A percentile compares a stretch with the other conserved stretches of the same genome.
Conservation (phyloP, 129 eudicot species). For the Arctium lappa region DNA sequence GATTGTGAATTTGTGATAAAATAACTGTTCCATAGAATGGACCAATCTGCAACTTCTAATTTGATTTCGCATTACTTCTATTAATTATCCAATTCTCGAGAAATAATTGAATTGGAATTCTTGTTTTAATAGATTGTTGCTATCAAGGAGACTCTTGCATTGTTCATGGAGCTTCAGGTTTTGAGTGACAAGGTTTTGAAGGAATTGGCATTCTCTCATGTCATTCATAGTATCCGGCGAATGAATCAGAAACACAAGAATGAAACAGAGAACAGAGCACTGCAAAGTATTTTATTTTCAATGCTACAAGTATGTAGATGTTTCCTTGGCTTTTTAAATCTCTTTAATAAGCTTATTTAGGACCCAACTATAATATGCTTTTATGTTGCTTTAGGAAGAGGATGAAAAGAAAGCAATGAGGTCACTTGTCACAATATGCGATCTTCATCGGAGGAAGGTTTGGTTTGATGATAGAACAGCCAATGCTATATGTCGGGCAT, state of each 20-base stretch:
- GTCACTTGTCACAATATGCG: conserved; percentile 79
- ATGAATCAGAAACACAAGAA: conserved; percentile 99
- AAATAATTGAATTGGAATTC: not conserved
- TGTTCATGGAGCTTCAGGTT: conserved; percentile 97
- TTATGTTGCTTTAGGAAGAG: conserved; percentile 55
- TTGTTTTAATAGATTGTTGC: conserved; percentile 53
- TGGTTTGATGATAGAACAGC: conserved; percentile 97
- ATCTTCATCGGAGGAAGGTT: conserved; percentile 82
- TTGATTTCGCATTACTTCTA: not conserved
- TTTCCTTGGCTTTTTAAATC: not conserved
- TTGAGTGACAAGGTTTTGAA: conserved; percentile 64
- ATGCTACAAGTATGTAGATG: conserved; percentile 68
- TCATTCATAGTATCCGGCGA: conserved; percentile 71
- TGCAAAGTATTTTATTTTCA: conserved; percentile 76
- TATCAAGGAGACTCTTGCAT: conserved; percentile 70
- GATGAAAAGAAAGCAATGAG: conserved; percentile 92
- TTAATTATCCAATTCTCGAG: not conserved
- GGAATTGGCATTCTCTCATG: conserved; percentile 73
- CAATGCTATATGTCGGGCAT: conserved; percentile 81
- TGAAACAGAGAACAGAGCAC: conserved; percentile 75
- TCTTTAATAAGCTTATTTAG: not conserved
- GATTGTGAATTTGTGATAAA: not conserved
- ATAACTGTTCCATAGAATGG: not conserved
- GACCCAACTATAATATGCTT: not conserved
- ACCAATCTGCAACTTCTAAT: not conserved